These are phyloP conservation scores for Calonectria honghensis DNA, from an alignment of 2,329 filamentous ascomycete genomes.

Conservation along the genomic window DNA sequence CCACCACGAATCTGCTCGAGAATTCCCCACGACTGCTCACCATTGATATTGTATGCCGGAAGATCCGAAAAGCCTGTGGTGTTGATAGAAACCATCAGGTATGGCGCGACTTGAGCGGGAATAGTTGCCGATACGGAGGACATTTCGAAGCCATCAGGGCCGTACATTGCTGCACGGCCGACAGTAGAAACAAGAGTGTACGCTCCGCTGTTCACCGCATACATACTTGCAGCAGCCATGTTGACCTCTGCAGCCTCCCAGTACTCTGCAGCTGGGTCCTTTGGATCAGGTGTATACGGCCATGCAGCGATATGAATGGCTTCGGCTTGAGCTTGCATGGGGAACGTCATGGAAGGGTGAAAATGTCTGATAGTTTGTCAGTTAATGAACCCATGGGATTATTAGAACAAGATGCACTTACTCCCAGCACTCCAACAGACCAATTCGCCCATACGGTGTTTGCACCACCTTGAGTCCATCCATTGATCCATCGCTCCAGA, in stretches of 20 bases:
- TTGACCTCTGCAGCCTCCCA: conserved; percentile 31
- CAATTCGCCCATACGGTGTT: conserved; percentile 23
- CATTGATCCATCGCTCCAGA: conserved; percentile 27
- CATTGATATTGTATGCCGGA: conserved; percentile 18
- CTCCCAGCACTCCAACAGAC: conserved; percentile 35
- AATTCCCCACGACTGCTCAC: conserved; percentile 33
- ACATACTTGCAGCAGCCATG: conserved; percentile 31
- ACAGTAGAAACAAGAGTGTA: conserved; percentile 23
- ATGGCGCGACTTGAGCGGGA: conserved; percentile 1
- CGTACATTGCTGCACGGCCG: conserved; percentile 26
- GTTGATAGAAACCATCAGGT: conserved; percentile 28
- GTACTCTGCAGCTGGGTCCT: conserved; percentile 5
- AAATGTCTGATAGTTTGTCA: conserved; percentile 7
- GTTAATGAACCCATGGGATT: not conserved
- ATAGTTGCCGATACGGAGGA: conserved; percentile 11
- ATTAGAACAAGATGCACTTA: not conserved
- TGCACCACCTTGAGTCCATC: conserved; percentile 15
- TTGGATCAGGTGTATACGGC: conserved; percentile 25
- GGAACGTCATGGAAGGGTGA: conserved; percentile 32
- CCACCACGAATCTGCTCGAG: conserved; percentile 11
- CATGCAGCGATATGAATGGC: conserved; percentile 31
- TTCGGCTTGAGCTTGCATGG: conserved; percentile 34
- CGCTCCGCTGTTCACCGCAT: conserved; percentile 26
- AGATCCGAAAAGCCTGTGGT: conserved; percentile 19
- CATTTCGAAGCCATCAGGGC: conserved; percentile 24